These are phyloP conservation scores for Orbilia ellipsospora DNA, from an alignment of 2,329 filamentous ascomycete species.

Conservation along the genomic window DNA sequence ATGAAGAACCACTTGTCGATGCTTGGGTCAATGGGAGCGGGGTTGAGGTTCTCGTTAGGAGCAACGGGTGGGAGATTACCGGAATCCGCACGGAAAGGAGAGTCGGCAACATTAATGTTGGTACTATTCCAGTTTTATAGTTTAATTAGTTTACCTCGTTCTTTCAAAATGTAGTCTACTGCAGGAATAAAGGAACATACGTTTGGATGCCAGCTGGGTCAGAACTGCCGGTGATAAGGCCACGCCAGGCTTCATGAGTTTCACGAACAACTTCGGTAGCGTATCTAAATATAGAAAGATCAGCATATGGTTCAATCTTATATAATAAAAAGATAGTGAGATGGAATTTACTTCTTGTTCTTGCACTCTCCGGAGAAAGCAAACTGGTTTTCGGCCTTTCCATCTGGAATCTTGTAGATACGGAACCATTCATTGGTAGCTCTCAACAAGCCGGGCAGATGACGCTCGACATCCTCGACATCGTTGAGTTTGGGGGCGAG, in stretches of 20 bases:
- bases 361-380: constrained; percentile 99
- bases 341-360: constrained; percentile 82
- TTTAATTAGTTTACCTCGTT: background rate
- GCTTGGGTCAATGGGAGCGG: constrained; percentile 91
- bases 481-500: constrained; percentile 94
- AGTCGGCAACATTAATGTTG: constrained; percentile 81
- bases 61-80: constrained; percentile 81
- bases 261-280: constrained; percentile 95
- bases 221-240: constrained; percentile 90
- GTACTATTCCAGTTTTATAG: constrained; percentile 64
- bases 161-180: no score
- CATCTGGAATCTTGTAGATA: constrained; percentile 99
- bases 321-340: constrained; percentile 57
- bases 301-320: background rate
- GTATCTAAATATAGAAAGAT: constrained; percentile 69
- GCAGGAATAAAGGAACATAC: constrained; percentile 68
- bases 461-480: constrained; percentile 97
- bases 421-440: constrained; percentile 99
- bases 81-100: constrained; percentile 75
- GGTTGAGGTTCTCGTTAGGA: constrained; percentile 78
- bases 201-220: constrained; percentile 79
- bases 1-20: constrained; percentile 99
- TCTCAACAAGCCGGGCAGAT: constrained; percentile 93
- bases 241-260: constrained; percentile 97
- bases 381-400: constrained; percentile 99